Base-by-base conservation (phyloP, 805 yeast genomes). In the Myxozyma monticola region DNA sequence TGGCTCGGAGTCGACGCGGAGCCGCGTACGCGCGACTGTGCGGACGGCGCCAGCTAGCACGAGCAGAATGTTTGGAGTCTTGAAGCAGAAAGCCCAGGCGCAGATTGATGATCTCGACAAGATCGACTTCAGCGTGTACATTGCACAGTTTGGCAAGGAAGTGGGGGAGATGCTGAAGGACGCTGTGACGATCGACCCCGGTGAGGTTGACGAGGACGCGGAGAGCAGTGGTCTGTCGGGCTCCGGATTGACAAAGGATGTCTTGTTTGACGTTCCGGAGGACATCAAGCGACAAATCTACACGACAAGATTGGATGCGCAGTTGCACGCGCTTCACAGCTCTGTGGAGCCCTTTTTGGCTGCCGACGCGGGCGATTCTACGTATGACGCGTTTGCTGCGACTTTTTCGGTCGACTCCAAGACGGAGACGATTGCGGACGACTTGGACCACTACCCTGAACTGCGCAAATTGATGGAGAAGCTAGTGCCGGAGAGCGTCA, bases 111-210 rank as follows among this genome's bases (percentile, higher is more conserved):
- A 79, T 6, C 72, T 90, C 39, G 96, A 86, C 59, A 73, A 73
- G 45, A 81, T 88, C 6, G 96, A 90, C 65, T 90, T 95, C 0
- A 78, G 83, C 0, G 71, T 71, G n/a, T 81, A 78, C 60, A 79
- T 81, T 15, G 65, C 70, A 35, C 79, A 75, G 61, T 71, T 85
- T 48, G 78, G 87, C n/a, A 74, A 78, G 9, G 70, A 67, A 35
- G 46, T 71, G 26, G 57, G 57, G 24, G 55, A 59, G 5, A 76
- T 81, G 51, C 71, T 85, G 41, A 69, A 68, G 35, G 74, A 68
- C 9, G 68, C 72, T 5, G 67, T 72, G 20, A 51, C 66, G 4
- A 67, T 71, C 4, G 63, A 64, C 7, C 60, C 59, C 3, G 46
- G 38, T 18, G 59, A 47, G 43, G 36, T 34, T 3, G 48, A 31